These are phyloP conservation scores for Sodiomyces alkalinus DNA, from an alignment of 2,329 filamentous ascomycete species.

Conservation along the genomic window DNA sequence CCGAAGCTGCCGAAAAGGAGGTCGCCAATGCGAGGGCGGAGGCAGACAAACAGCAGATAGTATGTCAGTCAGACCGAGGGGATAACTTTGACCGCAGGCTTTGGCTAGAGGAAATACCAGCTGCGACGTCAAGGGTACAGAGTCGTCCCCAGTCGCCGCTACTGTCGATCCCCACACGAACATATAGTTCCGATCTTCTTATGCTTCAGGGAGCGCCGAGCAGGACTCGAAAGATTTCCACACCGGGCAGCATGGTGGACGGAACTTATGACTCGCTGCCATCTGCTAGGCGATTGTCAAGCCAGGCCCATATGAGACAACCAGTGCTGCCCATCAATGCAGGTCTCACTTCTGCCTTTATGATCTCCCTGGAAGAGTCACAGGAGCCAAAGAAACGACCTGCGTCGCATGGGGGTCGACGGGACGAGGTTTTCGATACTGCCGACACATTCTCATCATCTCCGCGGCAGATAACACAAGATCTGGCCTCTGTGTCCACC, in stretches of 20 bases:
- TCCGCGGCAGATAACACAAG: slow-evolving; percentile 57
- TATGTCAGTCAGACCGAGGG: slow-evolving; percentile 23
- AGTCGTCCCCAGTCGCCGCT: slow-evolving; percentile 40
- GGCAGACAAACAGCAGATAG: slow-evolving; percentile 32
- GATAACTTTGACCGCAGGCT: slow-evolving; percentile 24
- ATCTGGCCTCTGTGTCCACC: slow-evolving; percentile 80
- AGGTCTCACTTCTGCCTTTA: slow-evolving; percentile 15
- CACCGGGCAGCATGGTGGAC: slow-evolving; percentile 33
- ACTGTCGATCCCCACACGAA: slow-evolving; percentile 30
- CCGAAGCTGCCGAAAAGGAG: slow-evolving; percentile 50
- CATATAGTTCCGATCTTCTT: slow-evolving; percentile 38
- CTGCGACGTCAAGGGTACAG: slow-evolving; percentile 24
- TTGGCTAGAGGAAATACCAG: slow-evolving; percentile 36
- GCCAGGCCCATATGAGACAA: slow-evolving; percentile 27
- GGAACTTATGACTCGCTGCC: slow-evolving; percentile 22
- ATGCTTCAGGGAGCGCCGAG: slow-evolving; percentile 10
- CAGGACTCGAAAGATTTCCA: slow-evolving; percentile 29
- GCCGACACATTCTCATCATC: slow-evolving; percentile 41
- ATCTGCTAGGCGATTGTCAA: slow-evolving; percentile 31
- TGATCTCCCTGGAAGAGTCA: too few relatives aligned
- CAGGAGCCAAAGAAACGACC: too few relatives aligned
- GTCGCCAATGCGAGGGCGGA: slow-evolving; percentile 39
- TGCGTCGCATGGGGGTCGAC: slow-evolving; percentile 27
- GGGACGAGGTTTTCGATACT: slow-evolving; percentile 34
- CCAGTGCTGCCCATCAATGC: slow-evolving; percentile 23